phyloP scores from a whole-genome alignment of 176 grass and related monocot species.

The Guadua angustifolia region DNA sequence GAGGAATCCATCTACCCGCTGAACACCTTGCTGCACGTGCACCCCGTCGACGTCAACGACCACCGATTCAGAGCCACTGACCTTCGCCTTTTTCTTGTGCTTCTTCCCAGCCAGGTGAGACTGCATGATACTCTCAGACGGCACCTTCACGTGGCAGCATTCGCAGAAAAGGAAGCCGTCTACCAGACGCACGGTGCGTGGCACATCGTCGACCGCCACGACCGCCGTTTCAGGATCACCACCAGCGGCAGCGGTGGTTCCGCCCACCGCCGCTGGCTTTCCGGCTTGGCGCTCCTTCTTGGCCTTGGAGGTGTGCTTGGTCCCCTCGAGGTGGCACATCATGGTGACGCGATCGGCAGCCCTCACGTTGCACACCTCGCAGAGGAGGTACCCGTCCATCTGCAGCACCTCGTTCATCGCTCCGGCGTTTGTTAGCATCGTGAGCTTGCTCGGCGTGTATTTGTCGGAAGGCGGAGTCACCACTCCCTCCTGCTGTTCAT shows the following conservation, averaged over 20 bases:
- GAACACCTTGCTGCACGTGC: neutral
- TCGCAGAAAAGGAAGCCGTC: conserved; percentile 34
- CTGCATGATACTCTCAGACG: neutral
- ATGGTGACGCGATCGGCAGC: conserved; percentile 15
- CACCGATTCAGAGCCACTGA: neutral
- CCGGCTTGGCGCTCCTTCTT: neutral
- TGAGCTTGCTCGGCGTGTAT: conserved; percentile 31
- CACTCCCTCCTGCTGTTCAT: neutral
- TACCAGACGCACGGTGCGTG: neutral
- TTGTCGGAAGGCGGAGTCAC: neutral
- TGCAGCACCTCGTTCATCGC: neutral
- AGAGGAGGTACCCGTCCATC: conserved; percentile 53
- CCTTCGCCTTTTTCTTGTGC: conserved; percentile 30
- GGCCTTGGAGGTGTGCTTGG: conserved; percentile 40
- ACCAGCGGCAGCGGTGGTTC: neutral
- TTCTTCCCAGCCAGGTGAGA: conserved; percentile 39
- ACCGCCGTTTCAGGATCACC: neutral
- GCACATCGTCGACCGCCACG: neutral
- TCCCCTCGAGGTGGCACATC: conserved; percentile 46
- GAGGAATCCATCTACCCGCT: conserved; percentile 6
- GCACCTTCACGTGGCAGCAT: conserved; percentile 9
- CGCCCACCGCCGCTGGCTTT: neutral
- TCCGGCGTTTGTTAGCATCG: neutral
- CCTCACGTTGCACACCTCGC: conserved; percentile 36
- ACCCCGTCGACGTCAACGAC: neutral